Conservation (phyloP, 352 stramenopile genomes). For the Aphanomyces invadans region DNA sequence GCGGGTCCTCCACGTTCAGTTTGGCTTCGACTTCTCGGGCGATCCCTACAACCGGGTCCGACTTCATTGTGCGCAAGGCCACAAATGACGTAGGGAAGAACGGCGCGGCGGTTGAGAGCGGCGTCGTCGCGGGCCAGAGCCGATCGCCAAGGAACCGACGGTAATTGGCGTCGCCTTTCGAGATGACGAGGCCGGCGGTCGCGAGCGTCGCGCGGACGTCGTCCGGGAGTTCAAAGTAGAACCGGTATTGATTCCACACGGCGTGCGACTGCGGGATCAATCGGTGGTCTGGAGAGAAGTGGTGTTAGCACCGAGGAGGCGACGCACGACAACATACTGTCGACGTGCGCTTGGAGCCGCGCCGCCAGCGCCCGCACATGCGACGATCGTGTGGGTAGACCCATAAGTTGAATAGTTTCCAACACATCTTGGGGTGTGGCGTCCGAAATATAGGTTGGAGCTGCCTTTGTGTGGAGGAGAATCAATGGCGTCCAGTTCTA, state of each 20-base stretch:
- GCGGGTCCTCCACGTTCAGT: conserved; percentile 42
- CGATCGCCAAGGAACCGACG: conserved; percentile 91
- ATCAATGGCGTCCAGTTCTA: conserved; percentile 41
- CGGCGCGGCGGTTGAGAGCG: conserved; percentile 74
- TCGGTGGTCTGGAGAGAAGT: background rate
- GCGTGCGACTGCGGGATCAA: conserved; percentile 16
- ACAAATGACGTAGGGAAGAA: conserved; percentile 68
- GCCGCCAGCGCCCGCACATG: conserved; percentile 45
- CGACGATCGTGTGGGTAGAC: conserved; percentile 26
- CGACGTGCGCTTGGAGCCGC: conserved; percentile 35
- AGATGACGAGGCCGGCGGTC: conserved; percentile 82
- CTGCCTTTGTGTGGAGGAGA: conserved; percentile 61
- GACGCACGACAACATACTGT: conserved; percentile 6
- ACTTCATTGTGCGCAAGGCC: conserved; percentile 65
- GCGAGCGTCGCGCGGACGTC: conserved; percentile 31
- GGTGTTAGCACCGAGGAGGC: too few species aligned
- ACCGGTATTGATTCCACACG: conserved; percentile 68
- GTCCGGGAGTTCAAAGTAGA: conserved; percentile 59
- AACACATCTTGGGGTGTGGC: conserved; percentile 48
- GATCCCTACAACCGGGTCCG: conserved; percentile 56
- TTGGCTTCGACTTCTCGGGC: conserved; percentile 32
- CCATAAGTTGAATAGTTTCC: conserved; percentile 56
- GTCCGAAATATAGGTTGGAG: conserved; percentile 78
- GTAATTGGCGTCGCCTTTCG: conserved; percentile 98
- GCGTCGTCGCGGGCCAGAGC: conserved; percentile 78